Evolutionary conservation across 768 basidiomycete genomes (phyloP), one percentile per base, ranked within the genome.

Genomic region (Leccinum olivaceopallidum): DNA sequence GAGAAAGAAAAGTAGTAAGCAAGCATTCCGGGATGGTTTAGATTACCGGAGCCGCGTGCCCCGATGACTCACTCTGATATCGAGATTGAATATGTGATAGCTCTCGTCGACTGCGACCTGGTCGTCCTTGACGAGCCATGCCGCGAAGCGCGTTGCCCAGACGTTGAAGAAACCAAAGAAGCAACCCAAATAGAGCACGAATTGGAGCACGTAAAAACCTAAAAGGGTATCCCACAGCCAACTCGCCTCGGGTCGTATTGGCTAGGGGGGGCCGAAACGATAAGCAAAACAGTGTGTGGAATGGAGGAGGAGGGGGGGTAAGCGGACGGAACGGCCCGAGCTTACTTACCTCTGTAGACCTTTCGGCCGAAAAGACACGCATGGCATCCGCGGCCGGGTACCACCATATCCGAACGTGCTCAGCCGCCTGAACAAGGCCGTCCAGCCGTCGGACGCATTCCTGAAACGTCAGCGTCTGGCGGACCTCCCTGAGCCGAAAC

Each of bases 381-480:
- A 96, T 80, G 36, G 76, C 75, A 60, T 88, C 87, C 14, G 85
- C 81, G 53, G 90, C 86, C 3, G 95, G 94, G 76, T 88, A 96
- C 95, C 95, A 99, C 92, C 93, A 97, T 18, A 94, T 81, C 18
- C 94, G 81, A n/a, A 92, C 90, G 71, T 97, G 94, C 74, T 99
- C 85, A 2, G 91, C 87, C n/a, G 85, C 78, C 54, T 66, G 69
- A 30, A 80, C 84, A 54, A 91, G 71, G 3, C 72, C 60, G 59
- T 89, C 83, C n/a, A 93, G 69, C 56, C 80, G 75, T 30, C 73
- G 66, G 57, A 92, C 68, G 63, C 85, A 83, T n/a, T 85, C 77
- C 44, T 85, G 84, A 67, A 95, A 92, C 12, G 77, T 64, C 36
- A 84, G 70, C 14, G 85, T 80, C 60, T 82, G 80, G 64, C 89